phyloP scores from a whole-genome alignment of 108 stramenopile genomes.

The Nitzschia sp. region DNA sequence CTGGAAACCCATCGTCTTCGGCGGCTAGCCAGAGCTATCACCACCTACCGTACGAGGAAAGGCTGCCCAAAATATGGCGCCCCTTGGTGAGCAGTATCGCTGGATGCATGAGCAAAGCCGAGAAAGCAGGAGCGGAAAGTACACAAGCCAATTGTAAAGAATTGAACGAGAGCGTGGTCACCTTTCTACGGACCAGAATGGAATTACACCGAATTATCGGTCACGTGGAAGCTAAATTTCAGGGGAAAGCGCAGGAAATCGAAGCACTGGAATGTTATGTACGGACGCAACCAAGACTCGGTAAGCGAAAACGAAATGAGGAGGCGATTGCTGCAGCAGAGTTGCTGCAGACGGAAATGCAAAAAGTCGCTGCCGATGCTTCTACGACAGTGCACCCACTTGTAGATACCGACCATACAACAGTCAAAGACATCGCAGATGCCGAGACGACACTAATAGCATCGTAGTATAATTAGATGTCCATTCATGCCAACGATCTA shows the following conservation, averaged over 20 bases:
- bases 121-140: slow-evolving; percentile 13
- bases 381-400: not conserved
- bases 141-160: slow-evolving; percentile 25
- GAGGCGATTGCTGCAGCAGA: slow-evolving; percentile 2
- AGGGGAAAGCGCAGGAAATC: slow-evolving; percentile 50
- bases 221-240: slow-evolving; percentile 45
- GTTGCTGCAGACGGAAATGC: not conserved
- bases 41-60: slow-evolving; percentile 13
- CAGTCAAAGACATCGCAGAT: too few species aligned
- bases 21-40: not conserved
- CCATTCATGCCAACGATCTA: too few species aligned
- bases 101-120: slow-evolving; percentile 27
- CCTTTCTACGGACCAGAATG: slow-evolving; percentile 31
- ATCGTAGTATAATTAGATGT: too few species aligned
- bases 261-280: slow-evolving; percentile 43
- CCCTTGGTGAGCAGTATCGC: not conserved
- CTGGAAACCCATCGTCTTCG: not conserved
- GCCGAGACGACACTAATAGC: too few species aligned
- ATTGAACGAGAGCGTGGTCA: slow-evolving; percentile 34
- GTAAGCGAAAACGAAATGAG: slow-evolving; percentile 31
- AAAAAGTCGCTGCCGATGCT: not conserved
- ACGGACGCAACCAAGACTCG: slow-evolving; percentile 35
- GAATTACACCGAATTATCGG: slow-evolving; percentile 40
- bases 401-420: too few species aligned
- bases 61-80: slow-evolving; percentile 21